These are phyloP conservation scores for Leptomonas pyrrhocoris DNA, from an alignment of 208 protist genomes.

Conservation along the genomic window DNA sequence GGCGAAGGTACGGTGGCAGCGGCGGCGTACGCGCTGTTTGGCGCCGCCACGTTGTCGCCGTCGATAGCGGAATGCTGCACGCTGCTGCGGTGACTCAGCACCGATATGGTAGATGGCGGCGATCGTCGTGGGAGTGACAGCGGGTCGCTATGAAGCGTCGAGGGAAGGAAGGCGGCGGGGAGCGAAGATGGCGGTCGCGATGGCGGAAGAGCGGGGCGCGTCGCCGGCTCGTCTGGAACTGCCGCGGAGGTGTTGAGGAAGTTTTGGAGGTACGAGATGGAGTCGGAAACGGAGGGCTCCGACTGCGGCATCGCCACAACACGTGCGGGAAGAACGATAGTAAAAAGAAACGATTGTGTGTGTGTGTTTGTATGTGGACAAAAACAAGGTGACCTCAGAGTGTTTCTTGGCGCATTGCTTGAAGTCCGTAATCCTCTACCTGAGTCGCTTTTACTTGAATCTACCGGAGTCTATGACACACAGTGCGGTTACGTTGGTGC, in stretches of 20 bases:
- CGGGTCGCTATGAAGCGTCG: background rate
- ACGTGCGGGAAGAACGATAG: background rate
- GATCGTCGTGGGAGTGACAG: background rate
- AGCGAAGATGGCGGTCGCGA: conserved; percentile 3
- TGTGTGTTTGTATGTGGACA: background rate
- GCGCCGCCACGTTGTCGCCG: background rate
- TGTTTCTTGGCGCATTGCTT: too few species aligned
- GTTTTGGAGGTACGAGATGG: conserved; percentile 34
- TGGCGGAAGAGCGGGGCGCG: background rate
- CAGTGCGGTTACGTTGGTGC: too few species aligned
- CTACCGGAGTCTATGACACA: too few species aligned
- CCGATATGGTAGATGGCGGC: conserved; percentile 13
- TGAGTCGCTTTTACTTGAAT: too few species aligned
- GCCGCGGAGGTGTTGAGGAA: conserved; percentile 21
- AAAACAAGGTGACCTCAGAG: too few species aligned
- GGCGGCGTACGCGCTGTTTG: background rate
- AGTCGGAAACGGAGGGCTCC: conserved; percentile 32
- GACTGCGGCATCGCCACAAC: conserved; percentile 17
- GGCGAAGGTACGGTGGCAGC: background rate
- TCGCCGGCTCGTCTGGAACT: background rate
- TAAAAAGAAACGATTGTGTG: background rate
- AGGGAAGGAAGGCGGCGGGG: conserved; percentile 2
- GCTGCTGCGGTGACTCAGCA: conserved; percentile 12
- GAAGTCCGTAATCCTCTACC: too few species aligned
- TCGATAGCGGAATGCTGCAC: conserved; percentile 1